Evolutionary conservation across 2,329 filamentous ascomycete genomes (phyloP).

Genomic region (Xylariaceae sp.): DNA sequence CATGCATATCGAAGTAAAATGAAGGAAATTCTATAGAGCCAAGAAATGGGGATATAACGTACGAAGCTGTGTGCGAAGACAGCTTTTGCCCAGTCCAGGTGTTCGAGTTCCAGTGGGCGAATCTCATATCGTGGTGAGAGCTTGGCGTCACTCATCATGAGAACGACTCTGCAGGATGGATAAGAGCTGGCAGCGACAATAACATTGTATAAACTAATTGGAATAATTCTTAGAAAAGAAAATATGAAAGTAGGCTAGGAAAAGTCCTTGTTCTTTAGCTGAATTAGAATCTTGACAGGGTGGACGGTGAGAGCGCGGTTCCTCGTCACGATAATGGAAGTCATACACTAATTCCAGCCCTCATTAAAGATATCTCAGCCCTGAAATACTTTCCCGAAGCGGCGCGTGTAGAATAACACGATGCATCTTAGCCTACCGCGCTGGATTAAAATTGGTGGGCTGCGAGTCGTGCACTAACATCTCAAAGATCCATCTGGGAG

Average conservation of each 20-base stretch:
- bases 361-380: no score
- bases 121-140: slow-evolving; percentile 24
- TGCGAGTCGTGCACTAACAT: slow-evolving; percentile 10
- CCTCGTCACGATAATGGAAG: no score
- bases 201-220: no score
- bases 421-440: slow-evolving; percentile 5
- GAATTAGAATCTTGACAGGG: neutral
- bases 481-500: neutral
- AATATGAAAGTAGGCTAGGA: no score
- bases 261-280: neutral
- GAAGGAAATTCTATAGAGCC: no score
- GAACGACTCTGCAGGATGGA: neutral
- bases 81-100: slow-evolving; percentile 25
- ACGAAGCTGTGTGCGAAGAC: slow-evolving; percentile 26
- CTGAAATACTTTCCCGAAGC: neutral
- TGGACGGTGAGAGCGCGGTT: neutral
- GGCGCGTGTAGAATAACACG: neutral
- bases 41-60: neutral
- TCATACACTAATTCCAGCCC: no score
- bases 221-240: neutral
- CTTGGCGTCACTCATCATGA: slow-evolving; percentile 12
- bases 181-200: no score
- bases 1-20: no score
- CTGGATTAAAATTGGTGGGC: neutral
- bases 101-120: slow-evolving; percentile 15